Percentiles rank a stretch among this genome's conserved stretches.
Evolutionary conservation across 352 stramenopile genomes (phyloP).

Genomic region (Globisporangium yorkense): DNA sequence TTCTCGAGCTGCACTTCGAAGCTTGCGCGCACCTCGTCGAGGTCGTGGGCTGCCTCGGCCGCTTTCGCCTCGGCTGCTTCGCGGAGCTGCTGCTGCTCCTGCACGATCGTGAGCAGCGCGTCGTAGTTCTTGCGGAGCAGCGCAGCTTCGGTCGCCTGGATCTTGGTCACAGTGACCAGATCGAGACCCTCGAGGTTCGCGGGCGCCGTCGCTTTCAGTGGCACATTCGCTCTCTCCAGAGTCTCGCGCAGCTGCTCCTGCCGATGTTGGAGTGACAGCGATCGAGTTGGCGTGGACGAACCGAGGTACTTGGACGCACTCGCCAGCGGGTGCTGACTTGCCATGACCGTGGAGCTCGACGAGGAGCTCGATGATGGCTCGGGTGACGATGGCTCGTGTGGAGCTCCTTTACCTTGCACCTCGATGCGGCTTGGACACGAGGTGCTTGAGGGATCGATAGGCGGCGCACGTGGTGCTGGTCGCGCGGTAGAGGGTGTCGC

Average conservation of each 20-base stretch:
- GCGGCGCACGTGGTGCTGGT: neutral
- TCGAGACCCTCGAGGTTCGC: slow-evolving; percentile 59
- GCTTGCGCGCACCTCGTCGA: slow-evolving; percentile 42
- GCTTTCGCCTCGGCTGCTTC: slow-evolving; percentile 42
- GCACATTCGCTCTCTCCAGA: slow-evolving; percentile 20
- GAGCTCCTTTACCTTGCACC: too few species aligned
- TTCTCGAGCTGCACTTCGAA: slow-evolving; percentile 75
- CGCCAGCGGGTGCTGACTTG: too few species aligned
- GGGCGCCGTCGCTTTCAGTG: slow-evolving; percentile 21
- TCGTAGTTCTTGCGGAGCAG: slow-evolving; percentile 79
- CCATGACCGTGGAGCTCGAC: too few species aligned
- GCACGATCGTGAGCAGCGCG: slow-evolving; percentile 63
- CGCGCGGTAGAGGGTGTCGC: neutral
- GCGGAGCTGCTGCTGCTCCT: slow-evolving; percentile 60
- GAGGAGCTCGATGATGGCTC: too few species aligned
- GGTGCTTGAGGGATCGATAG: too few species aligned
- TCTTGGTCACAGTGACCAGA: slow-evolving; percentile 29
- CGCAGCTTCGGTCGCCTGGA: slow-evolving; percentile 54
- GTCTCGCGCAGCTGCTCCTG: slow-evolving; percentile 1
- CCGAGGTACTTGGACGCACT: too few species aligned
- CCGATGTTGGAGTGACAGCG: neutral
- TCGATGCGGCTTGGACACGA: too few species aligned
- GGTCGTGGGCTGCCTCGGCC: slow-evolving; percentile 36
- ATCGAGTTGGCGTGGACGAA: neutral
- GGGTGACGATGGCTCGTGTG: too few species aligned